Conservation (phyloP, 2,329 filamentous ascomycete species). For the Arthrobotrys iridis region DNA sequence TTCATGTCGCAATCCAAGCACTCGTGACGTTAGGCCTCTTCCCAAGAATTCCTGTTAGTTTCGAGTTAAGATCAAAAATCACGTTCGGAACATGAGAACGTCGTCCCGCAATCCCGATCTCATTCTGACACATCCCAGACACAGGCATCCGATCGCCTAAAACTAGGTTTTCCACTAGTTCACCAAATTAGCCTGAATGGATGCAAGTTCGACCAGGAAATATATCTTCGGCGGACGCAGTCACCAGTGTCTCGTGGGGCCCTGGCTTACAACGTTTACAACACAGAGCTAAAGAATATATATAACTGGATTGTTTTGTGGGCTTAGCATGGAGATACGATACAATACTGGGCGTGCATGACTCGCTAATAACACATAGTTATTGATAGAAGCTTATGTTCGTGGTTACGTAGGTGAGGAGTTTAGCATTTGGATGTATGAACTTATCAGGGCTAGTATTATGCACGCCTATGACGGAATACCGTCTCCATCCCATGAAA, state of each 20-base stretch:
- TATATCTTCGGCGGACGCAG: neutral
- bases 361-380: no score
- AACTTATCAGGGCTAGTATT: neutral
- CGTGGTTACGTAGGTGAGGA: neutral
- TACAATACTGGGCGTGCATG: neutral
- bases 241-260: neutral
- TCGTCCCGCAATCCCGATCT: slow-evolving; percentile 51
- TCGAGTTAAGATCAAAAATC: slow-evolving; percentile 12
- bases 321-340: no score
- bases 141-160: slow-evolving; percentile 28
- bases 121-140: slow-evolving; percentile 14
- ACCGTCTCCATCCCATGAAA: no score
- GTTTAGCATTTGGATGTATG: neutral
- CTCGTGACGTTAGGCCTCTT: slow-evolving; percentile 23
- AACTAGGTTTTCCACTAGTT: neutral
- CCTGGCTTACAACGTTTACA: neutral
- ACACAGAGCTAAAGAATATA: neutral
- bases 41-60: slow-evolving; percentile 44
- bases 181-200: slow-evolving; percentile 40
- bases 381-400: neutral
- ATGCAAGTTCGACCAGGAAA: neutral
- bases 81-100: slow-evolving; percentile 31
- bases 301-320: neutral
- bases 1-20: neutral
- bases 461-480: neutral